phyloP scores from a whole-genome alignment of 2,329 filamentous ascomycete genomes.

The Parascedosporium putredinis region DNA sequence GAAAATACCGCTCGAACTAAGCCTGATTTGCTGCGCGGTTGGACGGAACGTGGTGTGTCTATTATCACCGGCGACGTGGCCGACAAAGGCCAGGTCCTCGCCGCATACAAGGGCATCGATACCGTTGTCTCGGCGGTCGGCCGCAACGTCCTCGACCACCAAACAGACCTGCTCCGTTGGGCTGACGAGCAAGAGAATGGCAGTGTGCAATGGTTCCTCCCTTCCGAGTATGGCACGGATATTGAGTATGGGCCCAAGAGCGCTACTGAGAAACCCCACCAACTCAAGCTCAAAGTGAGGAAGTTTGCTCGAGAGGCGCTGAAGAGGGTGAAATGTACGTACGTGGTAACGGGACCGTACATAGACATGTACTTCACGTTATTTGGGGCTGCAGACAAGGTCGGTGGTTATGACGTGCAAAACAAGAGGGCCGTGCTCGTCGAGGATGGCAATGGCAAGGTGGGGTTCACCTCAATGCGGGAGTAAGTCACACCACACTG shows the following conservation, averaged over 20 bases:
- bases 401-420: conserved; percentile 49
- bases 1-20: conserved; percentile 2
- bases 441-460: conserved; percentile 47
- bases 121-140: conserved; percentile 58
- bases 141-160: conserved; percentile 47
- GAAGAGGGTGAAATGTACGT: conserved; percentile 49
- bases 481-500: conserved; percentile 45
- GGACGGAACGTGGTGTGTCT: conserved; percentile 2
- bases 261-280: conserved; percentile 53
- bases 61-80: conserved; percentile 8
- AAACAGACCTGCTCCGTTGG: conserved; percentile 50
- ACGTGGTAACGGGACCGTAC: conserved; percentile 61
- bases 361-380: conserved; percentile 49
- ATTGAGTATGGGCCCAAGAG: conserved; percentile 51
- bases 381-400: conserved; percentile 23
- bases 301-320: conserved; percentile 44
- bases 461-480: conserved; percentile 60
- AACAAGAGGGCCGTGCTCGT: conserved; percentile 49
- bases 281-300: conserved; percentile 59
- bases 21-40: conserved; percentile 1
- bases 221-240: conserved; percentile 58
- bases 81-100: conserved; percentile 7
- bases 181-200: conserved; percentile 36
- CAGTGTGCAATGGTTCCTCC: conserved; percentile 53
- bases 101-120: conserved; percentile 38